Percentiles rank a stretch among this genome's conserved stretches.
Conservation (phyloP, 2,329 filamentous ascomycete genomes). For the Huntiella decipiens region DNA sequence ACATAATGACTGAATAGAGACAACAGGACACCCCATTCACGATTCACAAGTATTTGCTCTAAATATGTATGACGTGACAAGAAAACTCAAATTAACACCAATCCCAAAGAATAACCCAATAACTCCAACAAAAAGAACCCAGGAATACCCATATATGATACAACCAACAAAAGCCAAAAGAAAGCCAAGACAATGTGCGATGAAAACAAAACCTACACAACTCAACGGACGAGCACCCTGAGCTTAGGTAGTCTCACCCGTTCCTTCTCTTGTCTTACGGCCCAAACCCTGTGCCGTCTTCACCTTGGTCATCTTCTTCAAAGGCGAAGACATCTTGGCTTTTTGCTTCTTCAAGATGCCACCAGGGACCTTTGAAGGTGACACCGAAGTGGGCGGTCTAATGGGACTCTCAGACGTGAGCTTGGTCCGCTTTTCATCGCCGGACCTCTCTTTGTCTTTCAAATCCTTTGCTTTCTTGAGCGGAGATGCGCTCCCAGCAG, state of each 20-base stretch:
- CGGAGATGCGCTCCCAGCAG: neutral
- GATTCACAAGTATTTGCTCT: neutral
- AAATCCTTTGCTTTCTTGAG: slow-evolving; percentile 24
- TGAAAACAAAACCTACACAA: no score
- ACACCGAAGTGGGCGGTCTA: slow-evolving; percentile 19
- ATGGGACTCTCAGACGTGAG: slow-evolving; percentile 17
- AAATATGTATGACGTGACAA: slow-evolving; percentile 5
- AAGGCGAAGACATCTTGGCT: slow-evolving; percentile 11
- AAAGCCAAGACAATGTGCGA: slow-evolving; percentile 16
- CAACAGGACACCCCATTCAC: no score
- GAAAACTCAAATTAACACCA: slow-evolving; percentile 8
- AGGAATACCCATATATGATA: neutral
- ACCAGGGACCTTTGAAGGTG: slow-evolving; percentile 16
- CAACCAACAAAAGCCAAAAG: neutral
- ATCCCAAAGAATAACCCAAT: slow-evolving; percentile 4
- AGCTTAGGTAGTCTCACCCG: slow-evolving; percentile 27
- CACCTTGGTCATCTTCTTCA: slow-evolving; percentile 16
- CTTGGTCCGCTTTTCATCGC: slow-evolving; percentile 20
- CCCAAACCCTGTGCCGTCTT: slow-evolving; percentile 16
- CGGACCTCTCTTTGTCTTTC: slow-evolving; percentile 37
- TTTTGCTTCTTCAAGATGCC: slow-evolving; percentile 25
- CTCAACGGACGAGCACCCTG: no score
- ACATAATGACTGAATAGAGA: no score
- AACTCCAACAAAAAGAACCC: slow-evolving; percentile 12
- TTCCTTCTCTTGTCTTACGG: slow-evolving; percentile 29